Conservation (phyloP, 768 basidiomycete genomes). For the Coprinopsis cinerea region DNA sequence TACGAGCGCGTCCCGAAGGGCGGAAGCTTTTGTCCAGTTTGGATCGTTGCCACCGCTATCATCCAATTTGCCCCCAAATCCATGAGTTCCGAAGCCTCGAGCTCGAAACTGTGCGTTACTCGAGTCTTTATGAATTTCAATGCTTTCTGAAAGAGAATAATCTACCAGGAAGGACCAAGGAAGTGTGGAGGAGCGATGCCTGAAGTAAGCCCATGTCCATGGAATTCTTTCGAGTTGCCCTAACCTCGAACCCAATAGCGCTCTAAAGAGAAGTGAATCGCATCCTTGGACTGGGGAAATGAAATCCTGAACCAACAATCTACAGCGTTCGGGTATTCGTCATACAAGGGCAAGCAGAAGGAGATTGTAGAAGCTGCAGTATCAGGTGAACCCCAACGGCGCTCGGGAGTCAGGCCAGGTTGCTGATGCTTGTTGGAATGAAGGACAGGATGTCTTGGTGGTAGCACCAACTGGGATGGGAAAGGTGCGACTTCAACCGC, state of each 20-base stretch:
- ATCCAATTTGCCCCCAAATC: neutral
- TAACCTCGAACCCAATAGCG: neutral
- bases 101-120: neutral
- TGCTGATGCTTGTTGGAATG: neutral
- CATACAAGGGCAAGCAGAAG: slow-evolving; percentile 73
- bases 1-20: too few relatives aligned
- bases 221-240: neutral
- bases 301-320: neutral
- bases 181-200: neutral
- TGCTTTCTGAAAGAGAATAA: neutral
- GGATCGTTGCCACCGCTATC: neutral
- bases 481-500: slow-evolving; percentile 48
- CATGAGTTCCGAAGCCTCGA: neutral
- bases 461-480: slow-evolving; percentile 89
- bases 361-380: slow-evolving; percentile 70
- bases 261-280: neutral
- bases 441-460: slow-evolving; percentile 71
- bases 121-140: neutral
- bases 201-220: neutral
- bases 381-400: slow-evolving; percentile 38
- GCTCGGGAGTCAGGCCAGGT: too few relatives aligned
- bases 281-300: neutral
- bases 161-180: neutral
- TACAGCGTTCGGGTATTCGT: slow-evolving; percentile 62
- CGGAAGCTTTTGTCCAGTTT: neutral